phyloP scores from a whole-genome alignment of 1,284 basidiomycete genomes.

The Trichosporon ovoides region DNA sequence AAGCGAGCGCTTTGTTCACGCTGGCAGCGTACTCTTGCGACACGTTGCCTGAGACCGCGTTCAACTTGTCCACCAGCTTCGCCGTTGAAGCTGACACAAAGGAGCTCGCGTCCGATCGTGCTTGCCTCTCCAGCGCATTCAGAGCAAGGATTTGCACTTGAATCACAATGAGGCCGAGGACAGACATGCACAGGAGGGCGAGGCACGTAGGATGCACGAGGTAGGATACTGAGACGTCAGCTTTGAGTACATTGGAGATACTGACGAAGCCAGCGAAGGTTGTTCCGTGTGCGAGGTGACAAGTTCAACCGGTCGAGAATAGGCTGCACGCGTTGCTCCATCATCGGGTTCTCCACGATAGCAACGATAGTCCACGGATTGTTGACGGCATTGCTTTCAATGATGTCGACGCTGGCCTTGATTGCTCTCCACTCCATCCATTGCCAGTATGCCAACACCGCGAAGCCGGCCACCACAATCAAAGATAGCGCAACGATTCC shows the following conservation, averaged over 20 bases:
- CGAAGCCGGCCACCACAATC: constrained; percentile 42
- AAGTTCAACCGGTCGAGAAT: constrained; percentile 25
- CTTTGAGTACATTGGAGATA: neutral
- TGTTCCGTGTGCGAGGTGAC: constrained; percentile 29
- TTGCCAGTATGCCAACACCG: constrained; percentile 43
- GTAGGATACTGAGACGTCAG: constrained; percentile 58
- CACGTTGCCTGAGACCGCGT: constrained; percentile 71
- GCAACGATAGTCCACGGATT: constrained; percentile 43
- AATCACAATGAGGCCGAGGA: constrained; percentile 83
- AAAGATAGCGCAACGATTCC: constrained; percentile 62
- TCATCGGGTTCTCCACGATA: constrained; percentile 43
- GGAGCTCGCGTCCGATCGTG: constrained; percentile 57
- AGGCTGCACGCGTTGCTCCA: constrained; percentile 36
- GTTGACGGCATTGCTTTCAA: constrained; percentile 26
- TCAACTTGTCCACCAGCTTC: constrained; percentile 69
- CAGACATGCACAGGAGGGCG: constrained; percentile 79
- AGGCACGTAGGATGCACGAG: constrained; percentile 84
- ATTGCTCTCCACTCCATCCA: constrained; percentile 43
- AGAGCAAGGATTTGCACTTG: constrained; percentile 76
- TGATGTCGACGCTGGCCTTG: constrained; percentile 32
- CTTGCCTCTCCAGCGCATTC: constrained; percentile 62
- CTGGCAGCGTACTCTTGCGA: constrained; percentile 67
- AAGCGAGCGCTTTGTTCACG: constrained; percentile 66
- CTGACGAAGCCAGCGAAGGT: constrained; percentile 48
- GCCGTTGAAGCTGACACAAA: constrained; percentile 63